phyloP scores from a whole-genome alignment of 2,329 filamentous ascomycete genomes.

The Aspergillus alliaceus region DNA sequence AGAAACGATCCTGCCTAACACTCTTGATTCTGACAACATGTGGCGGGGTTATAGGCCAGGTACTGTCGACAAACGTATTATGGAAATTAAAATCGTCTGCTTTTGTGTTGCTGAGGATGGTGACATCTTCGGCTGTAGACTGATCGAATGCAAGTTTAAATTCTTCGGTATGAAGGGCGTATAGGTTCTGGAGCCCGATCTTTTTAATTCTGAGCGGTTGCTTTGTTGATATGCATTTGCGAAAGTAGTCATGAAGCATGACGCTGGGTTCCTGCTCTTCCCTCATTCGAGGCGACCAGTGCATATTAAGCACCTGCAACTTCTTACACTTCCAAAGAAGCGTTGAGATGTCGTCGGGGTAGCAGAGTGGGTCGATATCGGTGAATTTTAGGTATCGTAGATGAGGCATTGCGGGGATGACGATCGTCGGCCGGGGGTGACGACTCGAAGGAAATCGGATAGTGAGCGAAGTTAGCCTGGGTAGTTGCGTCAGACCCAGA shows the following conservation, averaged over 20 bases:
- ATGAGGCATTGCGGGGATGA: constrained; percentile 58
- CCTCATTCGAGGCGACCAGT: constrained; percentile 64
- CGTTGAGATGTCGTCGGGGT: constrained; percentile 62
- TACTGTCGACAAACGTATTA: constrained; percentile 56
- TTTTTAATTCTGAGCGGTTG: constrained; percentile 51
- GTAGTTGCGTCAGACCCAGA: constrained; percentile 52
- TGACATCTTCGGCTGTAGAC: constrained; percentile 47
- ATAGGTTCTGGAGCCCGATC: constrained; percentile 59
- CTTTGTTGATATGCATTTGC: constrained; percentile 51
- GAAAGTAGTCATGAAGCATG: constrained; percentile 56
- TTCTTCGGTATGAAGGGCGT: constrained; percentile 52
- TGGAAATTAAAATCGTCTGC: constrained; percentile 40
- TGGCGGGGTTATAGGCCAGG: constrained; percentile 47
- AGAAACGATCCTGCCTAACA: constrained; percentile 50
- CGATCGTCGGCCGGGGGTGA: constrained; percentile 56
- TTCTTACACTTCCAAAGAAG: constrained; percentile 55
- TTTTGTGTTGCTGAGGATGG: constrained; percentile 54
- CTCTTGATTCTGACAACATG: constrained; percentile 43
- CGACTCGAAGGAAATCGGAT: constrained; percentile 57
- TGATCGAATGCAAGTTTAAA: constrained; percentile 48
- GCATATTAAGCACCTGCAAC: constrained; percentile 55
- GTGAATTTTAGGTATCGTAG: constrained; percentile 55
- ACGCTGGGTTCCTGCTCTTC: constrained; percentile 58
- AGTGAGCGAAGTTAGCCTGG: constrained; percentile 54
- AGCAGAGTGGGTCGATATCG: constrained; percentile 64